Evolutionary conservation across 768 basidiomycete genomes (phyloP), one percentile per base, ranked within the genome.

Genomic region (Sutorius australiensis): DNA sequence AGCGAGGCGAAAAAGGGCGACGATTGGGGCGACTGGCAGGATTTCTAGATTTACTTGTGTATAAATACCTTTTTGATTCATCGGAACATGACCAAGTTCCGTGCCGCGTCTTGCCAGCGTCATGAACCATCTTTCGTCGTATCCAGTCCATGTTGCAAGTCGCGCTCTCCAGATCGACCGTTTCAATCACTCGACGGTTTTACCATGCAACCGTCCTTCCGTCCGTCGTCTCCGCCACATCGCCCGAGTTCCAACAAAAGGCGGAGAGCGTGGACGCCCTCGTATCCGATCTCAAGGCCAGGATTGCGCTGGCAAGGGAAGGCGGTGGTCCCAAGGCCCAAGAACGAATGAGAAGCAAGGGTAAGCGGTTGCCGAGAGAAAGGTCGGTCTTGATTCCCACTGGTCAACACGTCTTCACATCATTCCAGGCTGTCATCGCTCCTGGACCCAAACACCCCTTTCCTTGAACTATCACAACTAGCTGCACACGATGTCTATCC

Each of bases 401-500:
- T 37, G 46, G 13, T 11, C 33, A 42, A 27, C 37, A 19, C 51
- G 12, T 45, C 33, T 30, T 59, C 46, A 61, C 48, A 34, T 32
- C 27, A 3, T 17, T 46, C 38, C 51, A 94, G 92, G 50, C 72
- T 95, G 33, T 75, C 76, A 1, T 74, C 87, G 17, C 73, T 98
- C 13, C 72, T 98, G 24, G 94, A 98, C 67, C 86, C 89, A 5
- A 80, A 86, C 60, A 86, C 90, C 4, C 93, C 95, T 0, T 98
- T 95, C 67, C 73, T 98, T 16, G 94, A 98, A 66, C 75, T 98
- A 3, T 92, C 90, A 3, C 73, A 87, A 12, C 74, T 95, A 3
- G 94, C 94, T 13, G 94, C 88, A 16, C 84, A 95, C 58, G 90
- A 86, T 13, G 89, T 97, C 5, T 97, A 98, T 66, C 75, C 81